A percentile compares a stretch with the other conserved stretches of the same genome.
phyloP scores from a whole-genome alignment of 2,329 filamentous ascomycete genomes.

The Fusarium marasasianum region DNA sequence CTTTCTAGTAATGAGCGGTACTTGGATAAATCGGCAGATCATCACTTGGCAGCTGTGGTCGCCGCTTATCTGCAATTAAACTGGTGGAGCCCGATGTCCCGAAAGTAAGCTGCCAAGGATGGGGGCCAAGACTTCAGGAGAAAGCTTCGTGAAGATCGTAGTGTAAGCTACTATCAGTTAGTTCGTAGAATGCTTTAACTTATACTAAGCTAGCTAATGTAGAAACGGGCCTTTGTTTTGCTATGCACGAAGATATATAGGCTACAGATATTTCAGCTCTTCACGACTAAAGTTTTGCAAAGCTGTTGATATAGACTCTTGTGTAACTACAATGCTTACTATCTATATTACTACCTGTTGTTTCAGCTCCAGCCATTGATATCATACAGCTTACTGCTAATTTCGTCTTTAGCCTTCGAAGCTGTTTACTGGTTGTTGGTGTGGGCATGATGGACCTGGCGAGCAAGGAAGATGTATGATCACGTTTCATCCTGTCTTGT shows the following conservation, averaged over 20 bases:
- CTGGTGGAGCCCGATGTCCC: background rate
- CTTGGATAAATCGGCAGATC: background rate
- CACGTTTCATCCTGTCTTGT: background rate
- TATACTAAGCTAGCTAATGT: no score
- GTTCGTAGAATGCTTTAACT: rapidly evolving
- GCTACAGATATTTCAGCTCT: no score
- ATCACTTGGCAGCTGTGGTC: background rate
- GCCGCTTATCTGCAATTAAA: conserved; percentile 11
- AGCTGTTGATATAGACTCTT: no score
- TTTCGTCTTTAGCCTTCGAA: rapidly evolving
- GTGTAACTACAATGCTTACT: background rate
- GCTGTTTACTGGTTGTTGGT: background rate
- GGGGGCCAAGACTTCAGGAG: background rate
- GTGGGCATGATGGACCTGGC: background rate
- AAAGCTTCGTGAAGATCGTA: background rate
- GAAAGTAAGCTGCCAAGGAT: background rate
- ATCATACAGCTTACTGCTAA: background rate
- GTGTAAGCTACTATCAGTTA: background rate
- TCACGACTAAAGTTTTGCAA: rapidly evolving
- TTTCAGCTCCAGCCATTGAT: background rate
- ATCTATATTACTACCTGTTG: rapidly evolving
- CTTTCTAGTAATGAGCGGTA: rapidly evolving
- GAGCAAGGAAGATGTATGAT: background rate
- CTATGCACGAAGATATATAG: rapidly evolving
- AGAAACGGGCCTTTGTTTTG: background rate